Percentiles rank a stretch among this genome's conserved stretches.
Conservation (phyloP, 768 basidiomycete species). For the Amanita brunnescens region DNA sequence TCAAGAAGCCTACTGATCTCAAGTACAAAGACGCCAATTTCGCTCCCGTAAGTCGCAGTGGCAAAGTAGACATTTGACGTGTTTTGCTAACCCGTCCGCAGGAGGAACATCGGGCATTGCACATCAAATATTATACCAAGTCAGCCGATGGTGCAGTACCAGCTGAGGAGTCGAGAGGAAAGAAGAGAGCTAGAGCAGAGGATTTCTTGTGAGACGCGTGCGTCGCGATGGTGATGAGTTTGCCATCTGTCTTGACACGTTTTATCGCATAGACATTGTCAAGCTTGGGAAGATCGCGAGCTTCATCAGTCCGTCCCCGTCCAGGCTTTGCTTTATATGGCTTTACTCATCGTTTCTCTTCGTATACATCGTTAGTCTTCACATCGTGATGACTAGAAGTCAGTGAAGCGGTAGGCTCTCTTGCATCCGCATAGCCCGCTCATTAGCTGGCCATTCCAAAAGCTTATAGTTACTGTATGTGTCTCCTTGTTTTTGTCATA, state of each 20-base stretch:
- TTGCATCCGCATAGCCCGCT: background rate
- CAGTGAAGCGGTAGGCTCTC: slow-evolving; percentile 4
- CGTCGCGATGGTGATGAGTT: slow-evolving; percentile 7
- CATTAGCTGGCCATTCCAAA: slow-evolving; percentile 4
- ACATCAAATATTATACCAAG: slow-evolving; percentile 50
- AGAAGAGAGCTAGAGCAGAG: slow-evolving; percentile 80
- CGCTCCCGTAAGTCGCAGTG: slow-evolving; percentile 65
- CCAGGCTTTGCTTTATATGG: slow-evolving; percentile 4
- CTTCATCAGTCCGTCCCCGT: slow-evolving; percentile 26
- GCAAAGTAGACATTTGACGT: too few relatives aligned
- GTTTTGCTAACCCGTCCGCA: slow-evolving; percentile 18
- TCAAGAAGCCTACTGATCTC: slow-evolving; percentile 69
- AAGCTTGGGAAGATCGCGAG: slow-evolving; percentile 7
- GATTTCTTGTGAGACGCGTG: slow-evolving; percentile 52
- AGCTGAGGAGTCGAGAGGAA: slow-evolving; percentile 60
- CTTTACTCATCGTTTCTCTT: slow-evolving; percentile 1
- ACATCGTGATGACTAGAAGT: background rate
- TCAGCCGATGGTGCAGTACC: slow-evolving; percentile 23
- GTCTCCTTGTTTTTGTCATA: slow-evolving; percentile 4
- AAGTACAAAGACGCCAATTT: slow-evolving; percentile 75
- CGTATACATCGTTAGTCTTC: background rate
- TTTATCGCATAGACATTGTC: background rate
- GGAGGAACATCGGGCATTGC: slow-evolving; percentile 72
- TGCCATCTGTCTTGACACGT: background rate
- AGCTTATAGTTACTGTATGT: slow-evolving; percentile 8